phyloP scores from a whole-genome alignment of 305 asterid species.

The Ilex paraguariensis region DNA sequence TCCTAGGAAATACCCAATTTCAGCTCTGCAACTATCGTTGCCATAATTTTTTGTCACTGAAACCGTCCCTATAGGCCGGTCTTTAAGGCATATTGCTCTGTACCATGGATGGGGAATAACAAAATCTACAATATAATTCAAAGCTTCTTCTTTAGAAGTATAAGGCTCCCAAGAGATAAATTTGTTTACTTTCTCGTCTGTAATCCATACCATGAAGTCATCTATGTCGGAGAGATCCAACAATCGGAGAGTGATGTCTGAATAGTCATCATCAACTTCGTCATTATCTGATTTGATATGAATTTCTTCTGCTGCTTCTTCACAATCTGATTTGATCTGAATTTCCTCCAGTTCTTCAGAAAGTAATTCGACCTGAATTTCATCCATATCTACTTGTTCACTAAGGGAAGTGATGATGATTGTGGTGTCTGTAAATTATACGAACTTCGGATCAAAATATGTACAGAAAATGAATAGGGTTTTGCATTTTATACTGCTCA shows the following conservation, averaged over 20 bases:
- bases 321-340: too few relatives aligned
- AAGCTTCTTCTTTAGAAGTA: conserved; percentile 39
- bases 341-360: too few relatives aligned
- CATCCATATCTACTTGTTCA: too few relatives aligned
- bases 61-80: conserved; percentile 47
- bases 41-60: conserved; percentile 36
- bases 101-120: conserved; percentile 42
- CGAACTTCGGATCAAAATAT: too few relatives aligned
- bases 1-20: conserved; percentile 53
- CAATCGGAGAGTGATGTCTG: conserved; percentile 47
- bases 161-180: conserved; percentile 46
- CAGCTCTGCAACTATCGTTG: conserved; percentile 38
- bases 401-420: too few relatives aligned
- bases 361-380: too few relatives aligned
- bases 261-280: neutral
- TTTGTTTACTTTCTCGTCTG: conserved; percentile 51
- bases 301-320: neutral
- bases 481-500: too few relatives aligned
- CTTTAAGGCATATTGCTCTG: conserved; percentile 50
- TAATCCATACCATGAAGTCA: conserved; percentile 43
- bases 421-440: too few relatives aligned
- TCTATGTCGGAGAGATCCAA: conserved; percentile 56
- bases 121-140: conserved; percentile 18
- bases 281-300: neutral
- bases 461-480: too few relatives aligned